Base-by-base conservation (phyloP, 2,329 filamentous ascomycete genomes). In the Alternaria triticina region DNA sequence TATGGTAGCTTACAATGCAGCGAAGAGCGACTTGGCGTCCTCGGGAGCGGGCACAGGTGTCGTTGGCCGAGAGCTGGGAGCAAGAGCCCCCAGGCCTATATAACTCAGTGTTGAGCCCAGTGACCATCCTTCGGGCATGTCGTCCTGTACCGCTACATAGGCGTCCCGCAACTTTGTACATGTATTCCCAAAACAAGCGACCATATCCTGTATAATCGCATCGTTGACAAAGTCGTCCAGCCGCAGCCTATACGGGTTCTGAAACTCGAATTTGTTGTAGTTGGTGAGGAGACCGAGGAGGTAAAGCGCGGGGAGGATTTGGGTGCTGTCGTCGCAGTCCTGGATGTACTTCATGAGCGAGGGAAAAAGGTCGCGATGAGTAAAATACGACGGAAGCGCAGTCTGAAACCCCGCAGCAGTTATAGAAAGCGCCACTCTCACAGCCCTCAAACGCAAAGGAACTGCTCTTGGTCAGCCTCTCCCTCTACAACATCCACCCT, bases 251-350 rank as follows among this genome's bases (percentile, higher is more conserved):
- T 99, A 99, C 0, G 95, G 95, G 72, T 99, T 99, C 77, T 97
- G 94, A 61, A 96, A 95, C 80, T 99, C 96, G 75, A 99, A 99
- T 80, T 98, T 99, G 86, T 99, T 98, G 86, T 98, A 98, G 82
- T 98, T 99, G 68, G 93, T 92, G 57, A 99, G 84, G 5, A 98
- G 85, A 12, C 95, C 95, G 20, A 97, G 85, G 10, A 98, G 86
- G 13, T 91, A 88, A 70, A 97, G 94, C 0, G 95, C 91, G 62
- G 92, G 88, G 46, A 93, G 55, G 57, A 87, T 61, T 88, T 88
- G 73, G 86, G 85, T 17, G 85, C 82, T 33, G 23, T 86, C 85
- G 64, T 93, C 89, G 47, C 90, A 87, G 69, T 97, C 93, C 82
- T 96, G 91, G 63, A 96, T 88, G 77, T 94, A 92, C 92, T 96